Evolutionary conservation across 805 yeast genomes (phyloP), one percentile per base, ranked within the genome.

Genomic region (Yamadazyma endophytica): DNA sequence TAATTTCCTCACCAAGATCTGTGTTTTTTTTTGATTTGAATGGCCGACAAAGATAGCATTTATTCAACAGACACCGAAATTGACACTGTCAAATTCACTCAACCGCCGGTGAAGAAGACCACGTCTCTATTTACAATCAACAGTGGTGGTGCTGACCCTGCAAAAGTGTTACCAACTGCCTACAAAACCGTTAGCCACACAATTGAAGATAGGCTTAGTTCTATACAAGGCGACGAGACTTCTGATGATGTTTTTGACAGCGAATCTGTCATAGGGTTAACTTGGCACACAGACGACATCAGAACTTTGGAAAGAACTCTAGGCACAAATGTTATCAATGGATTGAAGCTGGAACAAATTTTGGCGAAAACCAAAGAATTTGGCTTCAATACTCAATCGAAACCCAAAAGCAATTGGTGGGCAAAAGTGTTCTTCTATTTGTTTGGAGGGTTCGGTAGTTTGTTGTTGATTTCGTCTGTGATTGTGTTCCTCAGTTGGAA

Each of bases 381-480:
- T 39, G 74, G 73, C 7, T 32, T 28, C 4, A 67, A 66, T 33
- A 42, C 53, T 24, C 69, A 58, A 39, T 42, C 61, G n/a, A 59
- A 55, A 28, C 71, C 70, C 8, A 53, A 59, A 13, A 47, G 52
- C 6, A 52, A 56, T 21, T 42, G 53, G 28, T 33, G 54, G 16
- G 54, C 45, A 37, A 64, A 57, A 43, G 33, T 62, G 3, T 52
- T 64, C 26, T 36, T 50, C 31, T 65, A 70, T 44, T 50, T 65
- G 33, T 70, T 70, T 51, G 73, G 73, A 34, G 75, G 76, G 5
- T 70, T 70, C 48, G 73, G 77, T 18, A 37, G 56, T 1, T 49
- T 70, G 26, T 50, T 70, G 21, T 44, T 67, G 31, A 43, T 52
- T 26, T 70, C 65, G 36, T 73, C 69, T 31, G 44, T 68, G 7